Evolutionary conservation across 352 stramenopile genomes (phyloP).

Genomic region (Pythium folliculosum): DNA sequence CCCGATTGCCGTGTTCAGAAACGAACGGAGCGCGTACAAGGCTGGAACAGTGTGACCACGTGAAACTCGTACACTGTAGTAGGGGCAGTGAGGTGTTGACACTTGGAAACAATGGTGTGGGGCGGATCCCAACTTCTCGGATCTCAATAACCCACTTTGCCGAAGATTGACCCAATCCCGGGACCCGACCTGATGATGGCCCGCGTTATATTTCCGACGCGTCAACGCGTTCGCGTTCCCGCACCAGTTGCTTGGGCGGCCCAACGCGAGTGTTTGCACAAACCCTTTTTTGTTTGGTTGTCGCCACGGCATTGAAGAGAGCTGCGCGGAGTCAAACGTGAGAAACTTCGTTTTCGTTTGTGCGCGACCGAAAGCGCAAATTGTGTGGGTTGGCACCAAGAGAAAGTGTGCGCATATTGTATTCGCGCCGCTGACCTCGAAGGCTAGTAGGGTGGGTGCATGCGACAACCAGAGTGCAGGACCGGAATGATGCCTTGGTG

Average conservation of each 20-base stretch:
- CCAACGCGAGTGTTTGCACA: conserved; percentile 10
- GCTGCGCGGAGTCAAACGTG: neutral
- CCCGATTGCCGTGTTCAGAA: neutral
- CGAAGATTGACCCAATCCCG: neutral
- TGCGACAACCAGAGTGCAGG: conserved; percentile 3
- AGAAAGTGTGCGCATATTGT: neutral
- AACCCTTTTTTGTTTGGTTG: conserved; percentile 2
- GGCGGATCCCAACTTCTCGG: no score
- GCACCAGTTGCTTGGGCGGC: neutral
- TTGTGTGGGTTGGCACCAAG: neutral
- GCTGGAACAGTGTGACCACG: no score
- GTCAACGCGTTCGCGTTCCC: conserved; percentile 3
- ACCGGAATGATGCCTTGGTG: conserved; percentile 15
- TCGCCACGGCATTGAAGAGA: neutral
- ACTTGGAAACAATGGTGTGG: no score
- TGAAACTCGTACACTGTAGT: no score
- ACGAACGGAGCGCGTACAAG: no score
- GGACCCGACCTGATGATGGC: neutral
- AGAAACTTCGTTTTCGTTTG: neutral
- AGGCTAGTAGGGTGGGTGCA: neutral
- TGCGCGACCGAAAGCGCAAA: neutral
- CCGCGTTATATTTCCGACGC: conserved; percentile 9
- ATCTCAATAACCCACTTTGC: neutral
- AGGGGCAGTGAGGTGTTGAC: no score
- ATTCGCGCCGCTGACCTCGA: neutral